These are phyloP conservation scores for Hapsidospora chrysogenum DNA, from an alignment of 495 filamentous ascomycete genomes.

Conservation along the genomic window DNA sequence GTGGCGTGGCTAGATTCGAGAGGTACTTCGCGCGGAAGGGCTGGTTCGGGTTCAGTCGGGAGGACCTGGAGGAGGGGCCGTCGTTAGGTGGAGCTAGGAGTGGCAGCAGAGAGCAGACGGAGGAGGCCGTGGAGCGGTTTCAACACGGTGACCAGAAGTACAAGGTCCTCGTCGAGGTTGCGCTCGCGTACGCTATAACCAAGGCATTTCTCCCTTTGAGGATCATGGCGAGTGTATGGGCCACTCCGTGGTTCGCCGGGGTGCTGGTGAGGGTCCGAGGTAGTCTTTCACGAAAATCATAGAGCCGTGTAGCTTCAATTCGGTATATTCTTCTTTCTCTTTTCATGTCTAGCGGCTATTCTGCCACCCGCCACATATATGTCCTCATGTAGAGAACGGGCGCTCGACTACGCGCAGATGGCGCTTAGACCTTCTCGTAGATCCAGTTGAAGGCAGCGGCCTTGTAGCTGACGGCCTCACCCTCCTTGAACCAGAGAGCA, in stretches of 20 bases:
- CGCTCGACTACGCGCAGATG: no score
- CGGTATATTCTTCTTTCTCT: not conserved
- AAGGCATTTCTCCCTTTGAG: conserved; percentile 69
- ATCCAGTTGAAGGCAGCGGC: conserved; percentile 70
- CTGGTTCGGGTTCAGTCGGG: conserved; percentile 27
- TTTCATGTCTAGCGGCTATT: no score
- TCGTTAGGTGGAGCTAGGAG: conserved; percentile 2
- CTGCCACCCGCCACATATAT: no score
- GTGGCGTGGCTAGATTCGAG: conserved; percentile 27
- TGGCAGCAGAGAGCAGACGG: conserved; percentile 7
- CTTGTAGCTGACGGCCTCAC: conserved; percentile 70
- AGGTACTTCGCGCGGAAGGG: conserved; percentile 25
- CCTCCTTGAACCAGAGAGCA: conserved; percentile 83
- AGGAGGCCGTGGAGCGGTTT: conserved; percentile 9
- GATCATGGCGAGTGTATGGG: conserved; percentile 64
- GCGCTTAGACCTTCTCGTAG: conserved; percentile 58
- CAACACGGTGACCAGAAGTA: conserved; percentile 22
- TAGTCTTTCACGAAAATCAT: not conserved
- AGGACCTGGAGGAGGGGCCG: conserved; percentile 6
- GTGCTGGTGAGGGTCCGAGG: conserved; percentile 31
- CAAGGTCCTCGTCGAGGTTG: conserved; percentile 48
- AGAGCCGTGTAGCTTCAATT: not conserved
- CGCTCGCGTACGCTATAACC: conserved; percentile 74
- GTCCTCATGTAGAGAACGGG: no score
- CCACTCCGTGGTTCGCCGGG: conserved; percentile 87